Evolutionary conservation across 495 filamentous ascomycete genomes (phyloP), one percentile per base, ranked within the genome.

Genomic region (Penicillium canescens): DNA sequence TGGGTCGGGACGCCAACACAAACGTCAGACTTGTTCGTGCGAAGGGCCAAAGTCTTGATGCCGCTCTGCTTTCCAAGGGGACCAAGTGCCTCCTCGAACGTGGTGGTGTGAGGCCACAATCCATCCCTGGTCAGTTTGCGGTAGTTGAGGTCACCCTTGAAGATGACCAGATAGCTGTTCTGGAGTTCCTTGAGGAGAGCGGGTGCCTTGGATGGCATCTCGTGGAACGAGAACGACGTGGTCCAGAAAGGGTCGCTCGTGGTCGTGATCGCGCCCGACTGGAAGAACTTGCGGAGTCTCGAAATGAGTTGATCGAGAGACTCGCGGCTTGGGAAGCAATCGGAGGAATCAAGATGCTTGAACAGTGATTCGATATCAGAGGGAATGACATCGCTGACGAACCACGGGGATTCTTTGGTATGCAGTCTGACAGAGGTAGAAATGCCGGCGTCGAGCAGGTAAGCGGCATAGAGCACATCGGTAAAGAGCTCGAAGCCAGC

Each of bases 401-500:
- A 96, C 90, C 90, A 96, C 1, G 90, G 90, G 40, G 93, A 88
- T 16, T 79, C 82, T 67, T 96, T 96, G 3, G 90, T 86, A 60
- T 93, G 88, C 13, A 96, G 77, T 18, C 92, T 81, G 9, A 95
- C 76, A 21, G 79, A 78, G 1, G 89, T 92, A 6, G 90, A 89
- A 10, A 96, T 77, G 0, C 84, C 85, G 8, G 86, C 70, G 0
- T 83, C 78, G 9, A 96, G 74, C 1, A 96, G 77, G 61, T 90
- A 96, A 2, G 89, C 91, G 3, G 88, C 90, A 6, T 95, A 76
- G 36, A 94, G 81, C 11, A 95, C 74, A 63, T 96, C 91, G 43
- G 92, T 90, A 64, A 86, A 95, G 16, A 96, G 78, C 71, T 96
- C 91, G 59, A 94, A 95, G n/a, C 91, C 91, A 31, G 91, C 87